Evolutionary conservation across 768 basidiomycete species (phyloP).

Genomic region (Clitopilus hobsonii): DNA sequence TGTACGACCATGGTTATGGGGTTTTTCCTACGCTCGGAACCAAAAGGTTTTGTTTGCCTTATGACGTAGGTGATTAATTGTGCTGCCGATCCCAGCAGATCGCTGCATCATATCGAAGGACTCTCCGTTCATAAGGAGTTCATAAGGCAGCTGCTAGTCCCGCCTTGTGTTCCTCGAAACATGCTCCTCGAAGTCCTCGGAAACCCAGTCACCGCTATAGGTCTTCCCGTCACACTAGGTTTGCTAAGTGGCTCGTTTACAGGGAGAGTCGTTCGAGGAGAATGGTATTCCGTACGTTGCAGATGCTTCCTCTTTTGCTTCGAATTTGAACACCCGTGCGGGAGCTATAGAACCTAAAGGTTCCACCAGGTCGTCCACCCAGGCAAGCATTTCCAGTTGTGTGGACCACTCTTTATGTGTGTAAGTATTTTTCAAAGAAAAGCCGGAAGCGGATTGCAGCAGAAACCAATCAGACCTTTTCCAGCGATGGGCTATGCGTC

Average conservation of each 20-base stretch:
- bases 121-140: background rate
- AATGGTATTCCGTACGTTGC: constrained; percentile 54
- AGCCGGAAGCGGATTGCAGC: too few species aligned
- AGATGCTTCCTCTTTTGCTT: background rate
- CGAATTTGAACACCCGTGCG: background rate
- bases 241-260: constrained; percentile 46
- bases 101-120: background rate
- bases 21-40: too few species aligned
- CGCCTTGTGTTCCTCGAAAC: constrained; percentile 19
- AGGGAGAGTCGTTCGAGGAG: constrained; percentile 38
- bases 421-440: too few species aligned
- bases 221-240: constrained; percentile 54
- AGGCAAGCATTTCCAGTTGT: constrained; percentile 53
- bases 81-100: background rate
- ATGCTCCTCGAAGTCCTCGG: constrained; percentile 50
- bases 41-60: too few species aligned
- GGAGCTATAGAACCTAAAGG: constrained; percentile 33
- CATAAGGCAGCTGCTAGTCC: constrained; percentile 29
- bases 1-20: background rate
- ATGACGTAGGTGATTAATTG: background rate
- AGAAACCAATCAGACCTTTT: too few species aligned
- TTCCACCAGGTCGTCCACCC: constrained; percentile 50
- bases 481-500: constrained; percentile 67
- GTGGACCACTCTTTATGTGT: constrained; percentile 47
- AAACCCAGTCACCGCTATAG: constrained; percentile 53